Base-by-base conservation (phyloP, 305 asterid species). In the Rubia balearica region DNA sequence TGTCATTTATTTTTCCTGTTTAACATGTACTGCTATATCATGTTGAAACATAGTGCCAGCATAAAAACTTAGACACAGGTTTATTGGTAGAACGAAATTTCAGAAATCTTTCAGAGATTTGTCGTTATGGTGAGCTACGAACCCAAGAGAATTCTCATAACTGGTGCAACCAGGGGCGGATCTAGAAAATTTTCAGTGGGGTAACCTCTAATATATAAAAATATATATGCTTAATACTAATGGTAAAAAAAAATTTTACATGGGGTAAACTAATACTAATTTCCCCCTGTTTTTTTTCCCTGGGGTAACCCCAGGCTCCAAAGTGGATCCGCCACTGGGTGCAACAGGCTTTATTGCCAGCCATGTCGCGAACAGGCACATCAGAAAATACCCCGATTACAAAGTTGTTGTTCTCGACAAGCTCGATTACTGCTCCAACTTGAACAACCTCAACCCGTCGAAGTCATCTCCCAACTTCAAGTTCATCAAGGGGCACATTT, bases 291-390 rank as follows among this genome's bases (percentile, higher is more conserved):
- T 24, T 24, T 24, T 24, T 24, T 24, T 24, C 27, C 27, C 0
- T 24, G 27, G 27, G 27, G 27, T 24, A 24, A 24, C 27, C 27
- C 27, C 27, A 24, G 27, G 27, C 27, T 24, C 27, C 27, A 24
- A 24, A 24, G 27, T 24, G 27, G 1, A 24, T 24, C 27, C 27
- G 27, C 27, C 27, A 0, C 27, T 24, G 27, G 97, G 97, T 66
- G 97, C 97, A 13, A 96, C 97, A 3, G 97, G 97, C n/a, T 91
- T 91, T 73, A 91, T 91, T 68, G 97, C 97, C 10, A 87, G 89
- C 73, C 97, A 91, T 83, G 96, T 89, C 11, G 97, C 97, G 1
- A 91, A 91, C 74, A 79, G 91, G 80, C 92, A 89, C 27, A 71
- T 91, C 78, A 74, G 95, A 45, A 89, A 75, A 83, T 83, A 89